Base-by-base conservation (phyloP, 352 stramenopile species). In the Globisporangium orthogonon region DNA sequence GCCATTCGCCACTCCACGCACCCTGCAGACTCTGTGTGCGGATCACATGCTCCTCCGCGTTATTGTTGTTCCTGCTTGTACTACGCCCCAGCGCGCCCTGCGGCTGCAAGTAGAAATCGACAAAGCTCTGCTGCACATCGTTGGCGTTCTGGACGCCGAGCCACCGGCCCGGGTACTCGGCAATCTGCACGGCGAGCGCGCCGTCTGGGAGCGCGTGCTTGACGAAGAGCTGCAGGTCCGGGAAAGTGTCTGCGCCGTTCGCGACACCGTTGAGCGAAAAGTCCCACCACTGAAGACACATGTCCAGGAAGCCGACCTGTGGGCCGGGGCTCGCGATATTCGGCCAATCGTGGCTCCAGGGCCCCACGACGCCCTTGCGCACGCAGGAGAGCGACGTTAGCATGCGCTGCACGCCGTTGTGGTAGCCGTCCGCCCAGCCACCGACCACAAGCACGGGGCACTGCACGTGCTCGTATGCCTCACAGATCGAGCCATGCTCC, bases 311-410 rank as follows among this genome's bases (percentile, higher is more conserved):
- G 6, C 73, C 73, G 23, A 82, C 49, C 45, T 75, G 73, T 1
- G 73, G 72, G 13, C 70, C 72, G 2, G 72, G 72, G 1, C 56
- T 74, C 28, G 72, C 72, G 41, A 74, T 49, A 60, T 82, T 74
- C 13, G 72, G 73, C 73, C 70, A 82, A 46, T 79, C 74, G 62
- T 82, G 73, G 52, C 73, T 82, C 73, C 73, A 82, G 3, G 70
- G 70, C 7, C 73, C 73, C 18, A 82, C 63, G 13, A 82, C 60
- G 4, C 73, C 67, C 50, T 76, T 82, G 18, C 60, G 63, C 41
- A 70, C 56, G 11, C 68, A 70, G 30, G 63, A 62, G 61, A 82
- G 66, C 4, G 53, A 59, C 29, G 56, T 51, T 29, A 82, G 50
- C 70, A 82, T 74, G 46, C 73, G 63, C 41, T 74, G 69, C 15